Base-by-base conservation (phyloP, 139 green algal species). In the Tetraselmis striata region DNA sequence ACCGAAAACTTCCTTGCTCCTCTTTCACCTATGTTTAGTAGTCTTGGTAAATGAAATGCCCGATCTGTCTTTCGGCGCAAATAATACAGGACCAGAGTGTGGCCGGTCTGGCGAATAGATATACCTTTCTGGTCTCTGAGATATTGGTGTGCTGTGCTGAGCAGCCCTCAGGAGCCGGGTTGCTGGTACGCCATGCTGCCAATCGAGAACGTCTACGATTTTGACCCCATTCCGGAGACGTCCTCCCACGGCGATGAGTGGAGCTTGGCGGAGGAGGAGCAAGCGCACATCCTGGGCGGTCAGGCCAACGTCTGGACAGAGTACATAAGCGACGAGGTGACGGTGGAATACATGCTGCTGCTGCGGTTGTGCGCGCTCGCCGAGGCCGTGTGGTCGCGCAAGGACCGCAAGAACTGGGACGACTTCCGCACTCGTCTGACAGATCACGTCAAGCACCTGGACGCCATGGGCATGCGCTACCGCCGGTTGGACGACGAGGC, bases 301-400 rank as follows among this genome's bases (percentile, higher is more conserved):
- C 89, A 94, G 84, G 90, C 88, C 30, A 92, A 92, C 82, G 77
- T 94, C 76, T 94, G 90, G 90, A 91, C 87, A 26, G 90, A 94
- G 81, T 92, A 92, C 83, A 86, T 94, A 0, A 29, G 29, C 1
- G 86, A 94, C 58, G 85, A 92, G 83, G 83, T 75, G 30, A 94
- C 89, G 18, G 85, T 84, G 80, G 90, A 93, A 85, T 94, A 94
- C 86, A 92, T 94, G 91, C 83, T 91, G 78, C 81, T 94, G 77
- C 91, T 89, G 1, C 83, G 91, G 22, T 81, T 94, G 75, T 84
- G 81, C 18, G 91, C 91, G 23, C 75, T 92, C 28, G 82, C 89
- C 28, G 91, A 94, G 84, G 81, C 87, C 29, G 45, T 94, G 11
- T 94, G 91, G 91, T 90, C 83, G 0, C 81, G 81, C 24, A 76